A percentile compares a stretch with the other conserved stretches of the same genome.
Conservation (phyloP, 768 basidiomycete genomes). For the Termitomyces sp. region DNA sequence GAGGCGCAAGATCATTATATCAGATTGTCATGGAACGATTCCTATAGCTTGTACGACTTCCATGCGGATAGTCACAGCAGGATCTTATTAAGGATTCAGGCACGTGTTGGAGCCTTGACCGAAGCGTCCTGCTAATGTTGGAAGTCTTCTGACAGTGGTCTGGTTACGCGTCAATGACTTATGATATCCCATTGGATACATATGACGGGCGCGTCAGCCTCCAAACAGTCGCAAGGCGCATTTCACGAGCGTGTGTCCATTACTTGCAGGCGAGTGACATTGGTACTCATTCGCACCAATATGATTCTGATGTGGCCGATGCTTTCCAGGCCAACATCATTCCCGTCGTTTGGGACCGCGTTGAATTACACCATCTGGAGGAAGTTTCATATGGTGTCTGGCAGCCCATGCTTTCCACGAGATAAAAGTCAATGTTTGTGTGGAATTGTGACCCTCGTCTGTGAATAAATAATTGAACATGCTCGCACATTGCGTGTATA, state of each 20-base stretch:
- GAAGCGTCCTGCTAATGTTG: neutral
- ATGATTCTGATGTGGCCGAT: neutral
- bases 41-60: constrained; percentile 59
- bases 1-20: constrained; percentile 60
- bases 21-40: constrained; percentile 54
- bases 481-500: neutral
- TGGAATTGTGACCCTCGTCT: neutral
- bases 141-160: constrained; percentile 46
- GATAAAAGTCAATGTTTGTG: neutral
- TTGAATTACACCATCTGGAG: constrained; percentile 67
- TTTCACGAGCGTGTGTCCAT: constrained; percentile 67
- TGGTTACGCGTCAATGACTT: constrained; percentile 65
- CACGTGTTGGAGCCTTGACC: constrained; percentile 23
- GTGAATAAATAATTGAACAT: neutral
- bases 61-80: constrained; percentile 56
- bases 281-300: neutral
- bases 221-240: constrained; percentile 61
- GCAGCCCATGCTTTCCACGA: constrained; percentile 58
- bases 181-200: constrained; percentile 67
- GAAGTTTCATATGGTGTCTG: constrained; percentile 64
- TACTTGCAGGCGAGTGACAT: constrained; percentile 55
- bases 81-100: constrained; percentile 59
- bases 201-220: constrained; percentile 63
- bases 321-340: constrained; percentile 57
- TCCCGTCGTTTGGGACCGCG: constrained; percentile 63